Evolutionary conservation across 2,329 filamentous ascomycete species (phyloP).

Genomic region (Colletotrichum cordylinicola): DNA sequence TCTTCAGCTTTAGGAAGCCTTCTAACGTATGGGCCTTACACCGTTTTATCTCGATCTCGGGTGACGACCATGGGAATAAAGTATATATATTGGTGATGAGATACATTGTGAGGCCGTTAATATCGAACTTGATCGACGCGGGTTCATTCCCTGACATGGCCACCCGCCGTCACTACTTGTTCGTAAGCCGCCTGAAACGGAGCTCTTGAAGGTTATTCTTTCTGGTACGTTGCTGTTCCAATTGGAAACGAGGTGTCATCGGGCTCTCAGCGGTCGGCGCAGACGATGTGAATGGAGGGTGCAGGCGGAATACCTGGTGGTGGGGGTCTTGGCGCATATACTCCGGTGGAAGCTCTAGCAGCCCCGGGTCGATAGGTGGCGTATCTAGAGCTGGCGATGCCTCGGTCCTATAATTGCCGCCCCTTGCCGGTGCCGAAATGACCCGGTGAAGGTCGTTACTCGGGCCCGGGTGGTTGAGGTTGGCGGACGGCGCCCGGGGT

Average conservation of each 20-base stretch:
- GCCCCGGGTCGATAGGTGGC: background rate
- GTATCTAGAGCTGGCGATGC: accelerated
- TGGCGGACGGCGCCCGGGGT: background rate
- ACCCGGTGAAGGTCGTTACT: background rate
- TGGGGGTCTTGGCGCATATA: background rate
- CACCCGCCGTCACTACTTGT: background rate
- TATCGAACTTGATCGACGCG: background rate
- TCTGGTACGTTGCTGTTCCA: background rate
- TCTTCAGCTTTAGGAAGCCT: slow-evolving; percentile 3
- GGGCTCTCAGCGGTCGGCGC: background rate
- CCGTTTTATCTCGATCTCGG: background rate
- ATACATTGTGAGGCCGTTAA: slow-evolving; percentile 1
- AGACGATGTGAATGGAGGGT: background rate
- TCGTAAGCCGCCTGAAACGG: background rate
- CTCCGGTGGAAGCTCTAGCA: background rate
- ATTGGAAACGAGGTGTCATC: background rate
- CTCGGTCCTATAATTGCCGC: background rate
- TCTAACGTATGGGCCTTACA: background rate
- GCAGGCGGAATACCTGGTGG: background rate
- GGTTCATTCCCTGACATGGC: background rate
- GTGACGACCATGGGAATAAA: background rate
- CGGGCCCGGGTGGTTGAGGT: background rate
- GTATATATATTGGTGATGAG: background rate
- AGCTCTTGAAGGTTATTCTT: slow-evolving; percentile 1
- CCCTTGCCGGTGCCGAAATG: background rate